phyloP scores from a whole-genome alignment of 441 rosid species.

The Flueggea neowawraea region DNA sequence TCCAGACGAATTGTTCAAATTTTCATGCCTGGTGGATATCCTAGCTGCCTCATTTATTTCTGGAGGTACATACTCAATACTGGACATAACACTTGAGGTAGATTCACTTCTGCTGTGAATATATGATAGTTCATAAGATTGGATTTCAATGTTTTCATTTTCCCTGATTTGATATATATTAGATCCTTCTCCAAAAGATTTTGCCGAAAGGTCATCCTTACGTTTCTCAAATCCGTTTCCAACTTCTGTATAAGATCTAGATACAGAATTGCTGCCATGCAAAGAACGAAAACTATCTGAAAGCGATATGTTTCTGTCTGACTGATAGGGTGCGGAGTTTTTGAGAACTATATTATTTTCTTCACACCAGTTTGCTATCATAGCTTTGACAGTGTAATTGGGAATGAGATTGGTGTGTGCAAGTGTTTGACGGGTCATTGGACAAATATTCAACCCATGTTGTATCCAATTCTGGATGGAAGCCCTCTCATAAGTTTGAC shows the following conservation, averaged over 20 bases:
- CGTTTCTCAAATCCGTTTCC: constrained; percentile 59
- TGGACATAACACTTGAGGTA: constrained; percentile 65
- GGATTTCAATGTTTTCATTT: constrained; percentile 40
- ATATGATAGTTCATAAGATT: constrained; percentile 52
- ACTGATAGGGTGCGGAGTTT: constrained; percentile 11
- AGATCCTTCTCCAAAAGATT: constrained; percentile 41
- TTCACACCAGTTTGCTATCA: constrained; percentile 81
- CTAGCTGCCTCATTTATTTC: constrained; percentile 31
- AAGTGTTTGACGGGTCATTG: constrained; percentile 67
- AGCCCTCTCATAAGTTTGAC: constrained; percentile 87
- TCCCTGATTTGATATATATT: constrained; percentile 35
- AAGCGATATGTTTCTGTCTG: constrained; percentile 38
- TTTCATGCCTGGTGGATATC: constrained; percentile 23
- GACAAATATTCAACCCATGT: constrained; percentile 72
- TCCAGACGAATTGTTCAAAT: constrained; percentile 19
- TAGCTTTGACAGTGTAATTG: constrained; percentile 90
- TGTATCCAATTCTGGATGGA: constrained; percentile 91
- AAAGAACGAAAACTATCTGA: constrained; percentile 47
- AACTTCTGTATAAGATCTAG: constrained; percentile 54
- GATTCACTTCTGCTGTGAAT: constrained; percentile 83
- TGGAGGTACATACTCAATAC: constrained; percentile 53
- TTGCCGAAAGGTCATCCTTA: constrained; percentile 41
- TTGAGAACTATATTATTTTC: constrained; percentile 49
- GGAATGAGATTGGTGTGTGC: constrained; percentile 77
- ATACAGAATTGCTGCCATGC: constrained; percentile 48